phyloP scores from a whole-genome alignment of 163 green algal species.

The Scenedesmus sp. region DNA sequence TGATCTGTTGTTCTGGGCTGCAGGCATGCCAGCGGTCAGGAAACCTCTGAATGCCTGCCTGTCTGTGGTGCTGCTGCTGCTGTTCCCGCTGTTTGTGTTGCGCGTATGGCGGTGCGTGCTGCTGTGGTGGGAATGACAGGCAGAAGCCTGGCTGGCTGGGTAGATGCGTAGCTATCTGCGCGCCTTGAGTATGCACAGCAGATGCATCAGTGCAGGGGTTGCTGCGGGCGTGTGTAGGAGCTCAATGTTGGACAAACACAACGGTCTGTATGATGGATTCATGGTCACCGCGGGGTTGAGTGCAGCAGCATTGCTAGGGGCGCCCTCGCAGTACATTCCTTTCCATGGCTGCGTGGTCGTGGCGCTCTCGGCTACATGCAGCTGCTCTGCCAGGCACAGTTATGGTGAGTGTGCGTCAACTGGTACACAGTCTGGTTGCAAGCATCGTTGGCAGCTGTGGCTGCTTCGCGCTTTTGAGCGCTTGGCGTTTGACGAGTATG shows the following conservation, averaged over 20 bases:
- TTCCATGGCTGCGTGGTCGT: background rate
- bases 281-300: no score
- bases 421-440: background rate
- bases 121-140: background rate
- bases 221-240: background rate
- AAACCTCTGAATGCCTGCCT: background rate
- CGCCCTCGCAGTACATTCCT: no score
- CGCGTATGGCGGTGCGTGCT: background rate
- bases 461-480: background rate
- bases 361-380: background rate
- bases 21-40: background rate
- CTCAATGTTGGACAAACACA: background rate
- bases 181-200: background rate
- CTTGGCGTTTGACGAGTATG: background rate
- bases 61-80: background rate
- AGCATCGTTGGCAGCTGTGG: background rate
- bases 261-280: background rate
- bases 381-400: background rate
- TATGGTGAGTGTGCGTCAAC: background rate
- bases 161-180: background rate
- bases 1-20: background rate
- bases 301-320: slow-evolving; percentile 6
- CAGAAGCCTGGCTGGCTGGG: background rate
- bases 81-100: background rate
- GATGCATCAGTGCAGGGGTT: background rate